Evolutionary conservation across 2,329 filamentous ascomycete genomes (phyloP).

Genomic region (Aspergillus eucalypticola): DNA sequence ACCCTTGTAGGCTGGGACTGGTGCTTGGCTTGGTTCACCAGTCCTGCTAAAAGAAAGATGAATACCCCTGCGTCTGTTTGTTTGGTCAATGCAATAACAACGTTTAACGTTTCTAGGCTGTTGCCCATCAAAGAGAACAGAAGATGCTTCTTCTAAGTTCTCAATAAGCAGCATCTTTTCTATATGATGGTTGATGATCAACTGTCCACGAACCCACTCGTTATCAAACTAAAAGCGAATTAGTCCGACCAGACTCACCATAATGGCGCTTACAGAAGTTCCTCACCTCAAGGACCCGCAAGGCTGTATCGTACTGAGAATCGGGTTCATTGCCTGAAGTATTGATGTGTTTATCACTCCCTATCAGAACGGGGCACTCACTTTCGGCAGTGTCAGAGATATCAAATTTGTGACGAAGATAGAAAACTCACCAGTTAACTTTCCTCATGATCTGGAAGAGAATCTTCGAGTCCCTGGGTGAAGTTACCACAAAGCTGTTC

Average conservation of each 20-base stretch:
- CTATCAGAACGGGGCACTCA: constrained; percentile 64
- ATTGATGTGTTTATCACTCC: constrained; percentile 57
- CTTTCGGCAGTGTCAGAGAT: constrained; percentile 36
- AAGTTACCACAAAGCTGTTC: constrained; percentile 78
- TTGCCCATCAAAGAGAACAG: constrained; percentile 65
- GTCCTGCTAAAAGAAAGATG: constrained; percentile 56
- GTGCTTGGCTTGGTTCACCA: constrained; percentile 53
- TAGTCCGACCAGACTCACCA: constrained; percentile 16
- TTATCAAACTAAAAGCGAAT: constrained; percentile 65
- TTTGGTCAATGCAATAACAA: constrained; percentile 64
- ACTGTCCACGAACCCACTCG: constrained; percentile 71
- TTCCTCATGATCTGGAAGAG: constrained; percentile 66
- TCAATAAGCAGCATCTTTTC: constrained; percentile 82
- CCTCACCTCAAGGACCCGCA: constrained; percentile 68
- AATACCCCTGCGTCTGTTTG: constrained; percentile 63
- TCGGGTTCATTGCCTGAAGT: constrained; percentile 73
- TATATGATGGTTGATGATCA: constrained; percentile 79
- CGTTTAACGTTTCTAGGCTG: constrained; percentile 70
- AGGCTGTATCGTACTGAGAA: constrained; percentile 69
- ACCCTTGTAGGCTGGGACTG: constrained; percentile 55
- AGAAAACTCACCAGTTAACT: constrained; percentile 50
- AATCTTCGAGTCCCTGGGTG: constrained; percentile 70
- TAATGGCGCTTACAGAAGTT: not conserved
- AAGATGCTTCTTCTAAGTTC: constrained; percentile 64
- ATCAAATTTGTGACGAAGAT: not conserved